These are phyloP conservation scores for Eutypella sp. DNA, from an alignment of 2,329 filamentous ascomycete genomes.

Conservation along the genomic window DNA sequence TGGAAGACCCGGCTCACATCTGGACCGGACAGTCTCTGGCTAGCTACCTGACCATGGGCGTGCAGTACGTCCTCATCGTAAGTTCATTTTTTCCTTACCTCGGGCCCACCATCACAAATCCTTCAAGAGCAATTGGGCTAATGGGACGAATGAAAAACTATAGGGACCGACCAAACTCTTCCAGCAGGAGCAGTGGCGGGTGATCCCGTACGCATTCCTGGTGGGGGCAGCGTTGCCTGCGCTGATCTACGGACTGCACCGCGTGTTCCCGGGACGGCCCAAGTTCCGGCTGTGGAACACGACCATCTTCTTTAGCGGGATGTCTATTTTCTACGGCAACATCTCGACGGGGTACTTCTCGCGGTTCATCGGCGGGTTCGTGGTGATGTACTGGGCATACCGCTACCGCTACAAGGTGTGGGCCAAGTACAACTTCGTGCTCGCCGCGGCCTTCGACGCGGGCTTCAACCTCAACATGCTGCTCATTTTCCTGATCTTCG, in stretches of 20 bases:
- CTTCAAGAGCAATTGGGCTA: too few relatives aligned
- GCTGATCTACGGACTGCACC: conserved; percentile 46
- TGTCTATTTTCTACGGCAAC: conserved; percentile 56
- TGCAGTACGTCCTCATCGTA: conserved; percentile 56
- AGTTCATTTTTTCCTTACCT: too few relatives aligned
- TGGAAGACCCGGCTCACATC: conserved; percentile 51
- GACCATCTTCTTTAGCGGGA: conserved; percentile 55
- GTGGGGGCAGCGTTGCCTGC: conserved; percentile 41
- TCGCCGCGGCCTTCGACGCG: conserved; percentile 57
- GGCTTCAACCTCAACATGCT: conserved; percentile 59
- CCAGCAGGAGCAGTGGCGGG: conserved; percentile 39
- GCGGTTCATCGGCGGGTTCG: conserved; percentile 53
- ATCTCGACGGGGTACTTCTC: conserved; percentile 55
- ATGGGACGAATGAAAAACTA: too few relatives aligned
- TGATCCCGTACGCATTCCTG: conserved; percentile 49
- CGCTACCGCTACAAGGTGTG: conserved; percentile 51
- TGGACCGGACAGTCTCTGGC: conserved; percentile 56
- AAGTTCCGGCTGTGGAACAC: conserved; percentile 56
- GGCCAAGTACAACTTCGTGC: conserved; percentile 56
- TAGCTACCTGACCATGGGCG: conserved; percentile 46
- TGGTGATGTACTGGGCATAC: conserved; percentile 57
- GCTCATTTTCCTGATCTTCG: conserved; percentile 56
- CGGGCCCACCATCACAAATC: not conserved
- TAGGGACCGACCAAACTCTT: conserved; percentile 46
- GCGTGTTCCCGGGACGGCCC: conserved; percentile 39